phyloP scores from a whole-genome alignment of 169 alveolate genomes.

The Cryptosporidium canis region DNA sequence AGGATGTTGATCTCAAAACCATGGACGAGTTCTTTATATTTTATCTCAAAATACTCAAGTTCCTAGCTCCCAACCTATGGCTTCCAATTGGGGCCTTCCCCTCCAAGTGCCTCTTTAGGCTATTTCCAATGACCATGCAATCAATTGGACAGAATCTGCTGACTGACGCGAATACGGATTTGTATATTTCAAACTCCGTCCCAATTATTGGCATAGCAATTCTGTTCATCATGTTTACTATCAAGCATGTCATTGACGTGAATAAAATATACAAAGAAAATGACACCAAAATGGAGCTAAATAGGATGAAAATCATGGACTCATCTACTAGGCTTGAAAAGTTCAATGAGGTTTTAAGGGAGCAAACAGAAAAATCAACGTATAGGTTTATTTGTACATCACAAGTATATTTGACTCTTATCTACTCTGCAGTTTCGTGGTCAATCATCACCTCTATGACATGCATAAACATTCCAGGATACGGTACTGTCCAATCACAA shows the following conservation, averaged over 20 bases:
- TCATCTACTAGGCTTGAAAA: slow-evolving; percentile 51
- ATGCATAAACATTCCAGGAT: slow-evolving; percentile 55
- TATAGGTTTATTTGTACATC: slow-evolving; percentile 55
- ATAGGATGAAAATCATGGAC: slow-evolving; percentile 5
- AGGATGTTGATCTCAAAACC: not conserved
- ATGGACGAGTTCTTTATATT: slow-evolving; percentile 26
- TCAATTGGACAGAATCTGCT: slow-evolving; percentile 6
- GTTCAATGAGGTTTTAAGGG: slow-evolving; percentile 5
- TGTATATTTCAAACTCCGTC: not conserved
- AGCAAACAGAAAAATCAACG: slow-evolving; percentile 45
- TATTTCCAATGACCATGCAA: slow-evolving; percentile 25
- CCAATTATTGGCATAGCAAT: slow-evolving; percentile 50
- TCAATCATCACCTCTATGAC: slow-evolving; percentile 15
- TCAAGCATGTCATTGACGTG: slow-evolving; percentile 60
- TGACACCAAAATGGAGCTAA: not conserved
- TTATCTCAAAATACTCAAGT: slow-evolving; percentile 22
- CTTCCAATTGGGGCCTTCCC: slow-evolving; percentile 45
- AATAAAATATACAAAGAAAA: slow-evolving; percentile 43
- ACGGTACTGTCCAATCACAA: slow-evolving; percentile 41
- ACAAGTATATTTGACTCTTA: slow-evolving; percentile 36
- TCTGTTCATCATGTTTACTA: slow-evolving; percentile 40
- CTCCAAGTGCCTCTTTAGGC: slow-evolving; percentile 21
- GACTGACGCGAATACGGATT: slow-evolving; percentile 45
- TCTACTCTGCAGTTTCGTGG: slow-evolving; percentile 23
- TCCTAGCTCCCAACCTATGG: slow-evolving; percentile 37